Base-by-base conservation (phyloP, 2,329 filamentous ascomycete species). In the Pyrenochaeta sp. region DNA sequence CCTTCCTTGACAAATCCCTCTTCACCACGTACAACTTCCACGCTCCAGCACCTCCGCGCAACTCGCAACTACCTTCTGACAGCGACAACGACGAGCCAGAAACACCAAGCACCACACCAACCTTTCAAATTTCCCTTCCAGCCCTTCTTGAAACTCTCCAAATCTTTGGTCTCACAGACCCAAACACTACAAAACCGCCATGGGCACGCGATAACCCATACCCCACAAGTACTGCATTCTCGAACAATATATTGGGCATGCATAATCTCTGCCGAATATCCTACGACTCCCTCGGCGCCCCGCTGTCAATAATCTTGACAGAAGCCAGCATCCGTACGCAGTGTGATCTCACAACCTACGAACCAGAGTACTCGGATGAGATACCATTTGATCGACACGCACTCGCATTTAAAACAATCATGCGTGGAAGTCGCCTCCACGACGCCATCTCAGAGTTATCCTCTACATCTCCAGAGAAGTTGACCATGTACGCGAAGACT, bases 81-180 rank as follows among this genome's bases (percentile, higher is more conserved):
- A 47, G 52, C 32, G 69, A 74, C 18, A 60, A 68, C 42, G 67
- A 74, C 27, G 75, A 79, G 18, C 72, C 76, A 36, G 75, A 82
- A 20, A 66, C 77, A 6, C 17, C 44, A 32, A 32, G 36, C 7
- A 57, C 72, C 15, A 82, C 85, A 27, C 88, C 91, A 7, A 85
- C 84, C 45, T 99, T 99, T 72, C 89, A 96, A 71, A 89, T 98
- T 60, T 95, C 92, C 1, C 85, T 99, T 7, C 83, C 89, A 4
- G 91, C 94, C 15, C 84, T 99, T 2, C 85, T 99, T 47, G 95
- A 98, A 78, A 96, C 94, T 0, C 83, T 99, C 7, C 94, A 97
- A 69, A 98, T 99, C 44, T 96, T 99, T 69, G 92, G 92, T 44
- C 85, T 93, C 43, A 79, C 77, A 18, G 79, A 81, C 53, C 77